Base-by-base conservation (phyloP, 768 basidiomycete species). In the Suillus luteus region DNA sequence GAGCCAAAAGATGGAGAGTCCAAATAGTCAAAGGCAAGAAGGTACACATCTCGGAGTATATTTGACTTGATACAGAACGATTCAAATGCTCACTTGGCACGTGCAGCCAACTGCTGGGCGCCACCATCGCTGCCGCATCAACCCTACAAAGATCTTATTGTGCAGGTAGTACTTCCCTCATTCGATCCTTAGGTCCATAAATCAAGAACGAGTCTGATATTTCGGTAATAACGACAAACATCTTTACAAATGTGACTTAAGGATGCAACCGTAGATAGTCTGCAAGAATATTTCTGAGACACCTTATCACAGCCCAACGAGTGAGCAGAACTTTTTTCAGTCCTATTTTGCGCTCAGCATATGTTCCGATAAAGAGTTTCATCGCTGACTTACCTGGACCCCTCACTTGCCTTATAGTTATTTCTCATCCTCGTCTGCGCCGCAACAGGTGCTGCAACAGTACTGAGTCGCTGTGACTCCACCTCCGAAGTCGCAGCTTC, bases 401-500 rank as follows among this genome's bases (percentile, higher is more conserved):
- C 3, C 55, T 38, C 35, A 22, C 22, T 9, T 38, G 22, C 12
- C n/a, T 35, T 7, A 17, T 22, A 40, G 17, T 17, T 0, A 22
- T 24, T 40, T 19, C 24, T 10, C 3, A 17, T 5, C 1, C n/a
- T n/a, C n/a, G n/a, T n/a, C n/a, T n/a, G n/a, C n/a, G n/a, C n/a
- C n/a, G n/a, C n/a, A n/a, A n/a, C n/a, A n/a, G 22, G 11, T 10
- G 0, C 3, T 6, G 27, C 62, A 62, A 59, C 66, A 63, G 33
- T 59, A 65, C 15, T n/a, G 10, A 27, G 22, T 38, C 22, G 6
- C 2, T 33, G 0, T 10, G 52, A 11, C 33, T 35, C 33, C 31
- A n/a, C 55, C 40, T 24, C 44, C 35, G 33, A 62, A 41, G 6
- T 40, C 52, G 19, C 69, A 64, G 3, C 1, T 54, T 12, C n/a